Conservation (phyloP, 352 stramenopile species). For the Globisporangium recalcitrans region DNA sequence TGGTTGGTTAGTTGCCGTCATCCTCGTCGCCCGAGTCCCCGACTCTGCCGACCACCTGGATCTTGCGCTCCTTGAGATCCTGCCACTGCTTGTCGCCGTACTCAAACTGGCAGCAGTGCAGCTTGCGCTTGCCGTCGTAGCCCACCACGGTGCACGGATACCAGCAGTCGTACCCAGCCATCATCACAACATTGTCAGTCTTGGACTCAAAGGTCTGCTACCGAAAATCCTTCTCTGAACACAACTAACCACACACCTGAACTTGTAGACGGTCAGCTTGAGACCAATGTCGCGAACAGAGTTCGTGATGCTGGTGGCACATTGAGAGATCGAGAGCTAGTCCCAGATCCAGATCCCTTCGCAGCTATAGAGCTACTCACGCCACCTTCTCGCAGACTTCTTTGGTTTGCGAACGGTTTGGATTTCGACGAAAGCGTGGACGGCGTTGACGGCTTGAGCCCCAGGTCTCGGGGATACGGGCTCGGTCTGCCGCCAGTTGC, state of each 20-base stretch:
- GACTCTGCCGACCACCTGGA: constrained; percentile 37
- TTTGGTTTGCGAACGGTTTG: constrained; percentile 6
- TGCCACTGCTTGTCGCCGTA: constrained; percentile 83
- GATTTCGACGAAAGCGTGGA: constrained; percentile 3
- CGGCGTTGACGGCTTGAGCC: constrained; percentile 11
- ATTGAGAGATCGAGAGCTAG: too few species aligned
- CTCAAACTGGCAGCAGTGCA: constrained; percentile 80
- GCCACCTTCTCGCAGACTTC: constrained; percentile 73
- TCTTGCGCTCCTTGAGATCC: constrained; percentile 42
- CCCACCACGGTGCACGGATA: constrained; percentile 75
- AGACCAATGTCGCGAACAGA: constrained; percentile 64
- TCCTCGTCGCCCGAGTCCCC: constrained; percentile 1
- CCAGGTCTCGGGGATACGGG: constrained; percentile 14
- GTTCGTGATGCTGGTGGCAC: constrained; percentile 27
- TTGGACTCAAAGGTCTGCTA: neutral
- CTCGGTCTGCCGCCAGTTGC: constrained; percentile 8
- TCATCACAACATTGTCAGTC: neutral
- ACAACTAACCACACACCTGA: constrained; percentile 20
- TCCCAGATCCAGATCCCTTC: too few species aligned
- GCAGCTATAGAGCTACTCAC: neutral
- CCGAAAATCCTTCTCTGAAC: too few species aligned
- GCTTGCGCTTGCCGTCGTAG: constrained; percentile 58
- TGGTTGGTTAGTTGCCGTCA: too few species aligned
- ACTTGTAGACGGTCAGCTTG: constrained; percentile 64
- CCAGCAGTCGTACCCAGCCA: constrained; percentile 66